These are phyloP conservation scores for Daldinia sp. DNA, from an alignment of 2,329 filamentous ascomycete genomes.

Conservation along the genomic window DNA sequence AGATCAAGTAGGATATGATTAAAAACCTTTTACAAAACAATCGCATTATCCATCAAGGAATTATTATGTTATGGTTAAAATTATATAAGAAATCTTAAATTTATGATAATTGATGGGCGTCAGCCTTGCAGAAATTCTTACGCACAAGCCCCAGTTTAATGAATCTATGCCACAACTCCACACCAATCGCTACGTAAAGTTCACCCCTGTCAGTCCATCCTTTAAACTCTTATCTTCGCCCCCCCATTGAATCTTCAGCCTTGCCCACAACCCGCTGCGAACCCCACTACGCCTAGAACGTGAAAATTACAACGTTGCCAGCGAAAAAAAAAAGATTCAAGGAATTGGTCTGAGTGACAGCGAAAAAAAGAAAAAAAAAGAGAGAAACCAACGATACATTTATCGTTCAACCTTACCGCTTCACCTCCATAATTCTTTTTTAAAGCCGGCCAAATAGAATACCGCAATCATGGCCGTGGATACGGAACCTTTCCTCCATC, in stretches of 20 bases:
- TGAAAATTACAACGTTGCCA: constrained; percentile 36
- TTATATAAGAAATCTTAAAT: constrained; percentile 14
- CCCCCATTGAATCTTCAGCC: constrained; percentile 20
- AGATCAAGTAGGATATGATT: background rate
- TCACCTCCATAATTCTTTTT: constrained; percentile 7
- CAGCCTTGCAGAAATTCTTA: constrained; percentile 31
- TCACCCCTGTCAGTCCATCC: background rate
- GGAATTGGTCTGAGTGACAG: constrained; percentile 11
- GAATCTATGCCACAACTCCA: constrained; percentile 11
- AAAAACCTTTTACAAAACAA: background rate
- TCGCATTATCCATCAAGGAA: background rate
- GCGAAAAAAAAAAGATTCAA: constrained; percentile 25
- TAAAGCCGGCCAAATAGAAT: constrained; percentile 27
- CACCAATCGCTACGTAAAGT: background rate
- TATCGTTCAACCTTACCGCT: background rate
- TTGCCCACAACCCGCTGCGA: constrained; percentile 33
- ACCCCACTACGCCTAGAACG: constrained; percentile 34
- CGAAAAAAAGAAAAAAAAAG: too few relatives aligned
- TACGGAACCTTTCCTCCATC: constrained; percentile 89
- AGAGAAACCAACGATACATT: constrained; percentile 9
- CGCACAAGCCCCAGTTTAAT: constrained; percentile 27
- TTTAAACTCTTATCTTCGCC: constrained; percentile 5
- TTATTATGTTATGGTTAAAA: background rate
- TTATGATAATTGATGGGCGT: constrained; percentile 16
- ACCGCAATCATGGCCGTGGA: constrained; percentile 77